Base-by-base conservation (phyloP, 805 yeast species). In the Starmerella gropengiesseri region DNA sequence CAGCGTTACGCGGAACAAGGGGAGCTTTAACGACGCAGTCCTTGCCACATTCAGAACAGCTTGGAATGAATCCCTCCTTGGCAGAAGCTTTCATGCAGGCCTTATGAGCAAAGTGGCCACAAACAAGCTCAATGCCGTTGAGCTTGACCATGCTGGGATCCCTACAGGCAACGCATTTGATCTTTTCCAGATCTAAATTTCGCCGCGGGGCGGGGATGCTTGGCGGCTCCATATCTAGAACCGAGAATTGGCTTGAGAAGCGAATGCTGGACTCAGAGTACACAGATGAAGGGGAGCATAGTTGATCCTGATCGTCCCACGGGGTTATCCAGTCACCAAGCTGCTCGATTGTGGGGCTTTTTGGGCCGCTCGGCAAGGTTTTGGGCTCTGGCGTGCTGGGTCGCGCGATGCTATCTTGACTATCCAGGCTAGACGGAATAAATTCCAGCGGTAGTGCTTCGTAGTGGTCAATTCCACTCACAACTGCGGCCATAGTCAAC, bases 61-160 rank as follows among this genome's bases (percentile, higher is more conserved):
- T 13, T 4, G 49, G 41, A 12, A 6, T 16, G 6, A 21, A 12
- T 7, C 44, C 48, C 11, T 8, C 20, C 9, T 16, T 20, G 2
- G 4, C 21, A 3, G 28, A 21, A 2, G 19, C 40, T 12, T 19
- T 36, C n/a, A 47, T 11, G 14, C 50, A 47, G 14, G 17, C 5
- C 22, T 20, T 17, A 23, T 47, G 50, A 3, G 29, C 45, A 20
- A 31, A 40, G 23, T 47, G 49, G 3, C 50, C 48, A 22, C 50
- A 47, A 13, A 16, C 14, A 4, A 41, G 23, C 26, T 36, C 41
- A 3, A 25, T 8, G 3, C 40, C 46, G 19, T 43, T 47, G 18
- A 42, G 16, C 17, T 23, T 21, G 3, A 30, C 16, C 40, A 43
- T 25, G 28, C 30, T 32, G 3, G 23, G 16, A 18, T 45, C 49